Evolutionary conservation across 768 basidiomycete species (phyloP), one percentile per base, ranked within the genome.

Genomic region (Tricholoma bakamatsutake): DNA sequence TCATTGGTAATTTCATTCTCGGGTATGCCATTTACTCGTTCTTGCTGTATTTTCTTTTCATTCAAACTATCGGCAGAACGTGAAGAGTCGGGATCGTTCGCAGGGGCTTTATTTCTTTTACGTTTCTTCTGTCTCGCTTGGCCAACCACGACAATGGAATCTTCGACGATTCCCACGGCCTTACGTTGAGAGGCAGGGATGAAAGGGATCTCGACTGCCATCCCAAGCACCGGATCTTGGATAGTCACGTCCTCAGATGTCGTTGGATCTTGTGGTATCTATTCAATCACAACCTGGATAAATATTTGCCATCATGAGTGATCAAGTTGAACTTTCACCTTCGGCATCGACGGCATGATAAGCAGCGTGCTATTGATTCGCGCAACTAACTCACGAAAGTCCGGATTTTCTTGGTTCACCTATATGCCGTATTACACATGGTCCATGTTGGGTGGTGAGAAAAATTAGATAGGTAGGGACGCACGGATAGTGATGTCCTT

Each of bases 141-240:
- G 6, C 88, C 88, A 15, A 90, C 87, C 12, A 87, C 77, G 5
- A 91, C 81, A 52, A 93, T 84, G 1, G 81, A 74, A 63, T 89
- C 90, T 45, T 85, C 82, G 31, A 71, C 71, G 30, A 63, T 42
- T 35, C 62, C 59, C 45, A 67, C 66, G 18, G 59, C 66, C 2
- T 64, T 68, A 17, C 92, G 81, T 62, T 84, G 78, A 0, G 80
- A 69, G 1, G 82, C 78, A 47, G 91, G 91, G 8, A 95, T 76
- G 59, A 85, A 95, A 1, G 92, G 84, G 6, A 93, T 80, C 68
- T 92, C 90, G 34, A 82, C 78, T 52, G 83, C 79, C 68, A 76
- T 79, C 21, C 72, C 74, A 50, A 64, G 63, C 53, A 59, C 43
- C 50, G 64, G 56, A 17, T 52, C 52, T 28, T 54, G 50, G 2